Conservation (phyloP, 208 protist species). For the Tritrichomonas foetus region DNA sequence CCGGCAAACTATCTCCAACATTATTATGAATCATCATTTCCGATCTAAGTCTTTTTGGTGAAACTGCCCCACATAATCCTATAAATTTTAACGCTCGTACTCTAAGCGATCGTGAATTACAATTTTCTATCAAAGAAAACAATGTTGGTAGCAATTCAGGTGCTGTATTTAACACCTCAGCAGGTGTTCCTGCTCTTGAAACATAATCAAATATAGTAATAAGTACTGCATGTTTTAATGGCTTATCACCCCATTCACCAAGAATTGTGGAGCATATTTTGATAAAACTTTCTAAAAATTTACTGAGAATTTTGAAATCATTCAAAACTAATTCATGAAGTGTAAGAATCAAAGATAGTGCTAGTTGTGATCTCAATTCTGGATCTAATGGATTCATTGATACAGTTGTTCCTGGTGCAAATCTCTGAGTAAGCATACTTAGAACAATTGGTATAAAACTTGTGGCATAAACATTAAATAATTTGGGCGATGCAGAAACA, state of each 20-base stretch:
- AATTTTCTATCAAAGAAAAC: background rate
- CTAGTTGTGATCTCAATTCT: background rate
- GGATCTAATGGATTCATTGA: background rate
- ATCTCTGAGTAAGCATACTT: background rate
- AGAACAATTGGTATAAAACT: conserved; percentile 12
- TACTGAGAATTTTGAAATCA: background rate
- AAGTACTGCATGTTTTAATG: background rate
- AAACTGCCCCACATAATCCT: conserved; percentile 10
- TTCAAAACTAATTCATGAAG: background rate
- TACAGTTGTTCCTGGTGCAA: no score
- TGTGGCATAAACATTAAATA: background rate
- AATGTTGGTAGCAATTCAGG: background rate
- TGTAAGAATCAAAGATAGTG: background rate
- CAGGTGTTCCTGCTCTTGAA: background rate
- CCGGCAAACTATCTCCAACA: background rate
- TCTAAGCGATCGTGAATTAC: background rate
- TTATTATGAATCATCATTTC: background rate
- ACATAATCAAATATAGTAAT: background rate
- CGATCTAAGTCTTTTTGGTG: background rate
- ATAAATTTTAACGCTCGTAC: background rate
- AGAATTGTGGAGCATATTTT: background rate
- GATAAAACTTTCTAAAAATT: background rate
- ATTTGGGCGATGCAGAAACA: background rate
- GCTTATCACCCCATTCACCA: background rate
- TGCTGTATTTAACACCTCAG: background rate